Evolutionary conservation across 768 basidiomycete genomes (phyloP).

Genomic region (Fistulinella prunicolor): DNA sequence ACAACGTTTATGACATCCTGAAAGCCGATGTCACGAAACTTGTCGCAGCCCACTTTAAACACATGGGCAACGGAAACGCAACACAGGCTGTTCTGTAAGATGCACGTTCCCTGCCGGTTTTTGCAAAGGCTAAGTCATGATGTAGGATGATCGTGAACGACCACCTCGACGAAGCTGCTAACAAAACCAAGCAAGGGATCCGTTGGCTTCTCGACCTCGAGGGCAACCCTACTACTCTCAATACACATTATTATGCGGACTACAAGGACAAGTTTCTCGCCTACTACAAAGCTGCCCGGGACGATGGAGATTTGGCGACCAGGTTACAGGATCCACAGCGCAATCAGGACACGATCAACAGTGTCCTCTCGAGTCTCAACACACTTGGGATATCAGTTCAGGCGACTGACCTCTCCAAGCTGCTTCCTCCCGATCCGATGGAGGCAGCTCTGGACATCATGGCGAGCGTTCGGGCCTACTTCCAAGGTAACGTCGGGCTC

Average conservation of each 20-base stretch:
- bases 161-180: constrained; percentile 45
- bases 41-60: constrained; percentile 47
- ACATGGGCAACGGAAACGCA: constrained; percentile 51
- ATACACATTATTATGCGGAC: constrained; percentile 48
- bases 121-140: not conserved
- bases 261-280: constrained; percentile 50
- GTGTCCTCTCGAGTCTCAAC: constrained; percentile 20
- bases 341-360: constrained; percentile 21
- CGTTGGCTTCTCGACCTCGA: constrained; percentile 52
- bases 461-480: constrained; percentile 71
- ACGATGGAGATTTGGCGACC: constrained; percentile 2
- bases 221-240: constrained; percentile 47
- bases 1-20: constrained; percentile 37
- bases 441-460: constrained; percentile 62
- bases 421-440: constrained; percentile 50
- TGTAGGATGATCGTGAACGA: constrained; percentile 49
- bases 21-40: constrained; percentile 39
- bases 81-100: constrained; percentile 48
- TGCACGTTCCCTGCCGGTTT: accelerated
- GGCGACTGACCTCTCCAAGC: constrained; percentile 44
- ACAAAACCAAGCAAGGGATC: constrained; percentile 39
- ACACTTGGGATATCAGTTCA: constrained; percentile 32
- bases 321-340: not conserved
- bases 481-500: constrained; percentile 54
- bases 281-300: constrained; percentile 41